Conservation (phyloP, 1,284 basidiomycete species). For the Cryptococcus hybrid region DNA sequence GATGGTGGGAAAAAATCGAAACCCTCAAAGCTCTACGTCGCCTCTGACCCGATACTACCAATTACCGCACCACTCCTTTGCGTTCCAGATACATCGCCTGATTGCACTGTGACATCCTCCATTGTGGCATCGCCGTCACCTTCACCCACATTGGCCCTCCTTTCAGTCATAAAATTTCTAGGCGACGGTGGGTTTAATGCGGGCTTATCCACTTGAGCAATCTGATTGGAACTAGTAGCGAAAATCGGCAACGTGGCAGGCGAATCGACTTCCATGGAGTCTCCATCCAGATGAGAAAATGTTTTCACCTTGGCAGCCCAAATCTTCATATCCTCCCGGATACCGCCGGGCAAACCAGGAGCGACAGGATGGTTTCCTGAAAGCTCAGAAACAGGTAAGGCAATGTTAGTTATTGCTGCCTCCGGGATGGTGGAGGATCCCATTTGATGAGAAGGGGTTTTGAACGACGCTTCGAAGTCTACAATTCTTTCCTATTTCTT, state of each 20-base stretch:
- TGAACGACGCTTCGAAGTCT: not conserved
- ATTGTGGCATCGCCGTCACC: not conserved
- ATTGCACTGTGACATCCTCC: not conserved
- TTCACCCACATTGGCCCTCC: not conserved
- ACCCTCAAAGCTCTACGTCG: too few relatives aligned
- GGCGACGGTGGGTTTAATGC: too few relatives aligned
- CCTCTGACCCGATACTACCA: too few relatives aligned
- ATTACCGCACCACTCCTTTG: too few relatives aligned
- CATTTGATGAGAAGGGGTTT: not conserved
- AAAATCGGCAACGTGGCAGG: not conserved
- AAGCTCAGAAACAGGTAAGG: not conserved
- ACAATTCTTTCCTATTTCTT: too few relatives aligned
- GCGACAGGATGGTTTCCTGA: not conserved
- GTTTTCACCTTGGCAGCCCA: conserved; percentile 2
- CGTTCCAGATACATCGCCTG: too few relatives aligned
- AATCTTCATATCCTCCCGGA: conserved; percentile 2
- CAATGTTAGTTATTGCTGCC: not conserved
- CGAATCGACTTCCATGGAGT: not conserved
- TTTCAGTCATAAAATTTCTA: too few relatives aligned
- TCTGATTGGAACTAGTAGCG: too few relatives aligned
- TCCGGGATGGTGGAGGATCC: not conserved
- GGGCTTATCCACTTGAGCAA: too few relatives aligned
- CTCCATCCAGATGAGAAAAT: not conserved
- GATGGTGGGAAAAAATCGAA: too few relatives aligned
- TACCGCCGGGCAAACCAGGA: not conserved